Percentiles rank a stretch among this genome's conserved stretches.
Conservation (phyloP, 2,329 filamentous ascomycete genomes). For the Geoglossum cookeanum region DNA sequence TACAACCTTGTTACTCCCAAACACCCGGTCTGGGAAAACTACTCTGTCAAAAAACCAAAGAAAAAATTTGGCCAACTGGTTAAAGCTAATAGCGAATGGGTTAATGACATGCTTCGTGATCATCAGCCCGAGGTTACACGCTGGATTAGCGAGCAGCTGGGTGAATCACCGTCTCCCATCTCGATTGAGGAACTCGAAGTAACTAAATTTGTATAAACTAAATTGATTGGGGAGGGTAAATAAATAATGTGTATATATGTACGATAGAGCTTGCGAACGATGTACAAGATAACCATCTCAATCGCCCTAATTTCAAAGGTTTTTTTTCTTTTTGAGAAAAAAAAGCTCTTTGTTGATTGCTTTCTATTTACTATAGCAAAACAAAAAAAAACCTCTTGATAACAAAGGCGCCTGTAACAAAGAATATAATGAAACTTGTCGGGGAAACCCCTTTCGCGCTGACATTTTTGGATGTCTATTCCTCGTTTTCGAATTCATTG, state of each 20-base stretch:
- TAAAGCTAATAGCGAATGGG: background rate
- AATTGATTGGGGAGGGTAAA: too few species aligned
- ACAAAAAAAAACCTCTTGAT: too few species aligned
- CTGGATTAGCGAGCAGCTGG: background rate
- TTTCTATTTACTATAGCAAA: too few species aligned
- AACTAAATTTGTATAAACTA: background rate
- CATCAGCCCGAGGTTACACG: conserved; percentile 1
- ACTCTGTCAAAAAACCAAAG: background rate
- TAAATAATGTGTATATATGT: too few species aligned
- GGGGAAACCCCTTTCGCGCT: too few species aligned
- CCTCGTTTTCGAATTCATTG: background rate
- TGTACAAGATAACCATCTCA: too few species aligned
- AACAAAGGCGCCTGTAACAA: too few species aligned
- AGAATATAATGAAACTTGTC: too few species aligned
- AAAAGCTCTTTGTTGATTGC: too few species aligned
- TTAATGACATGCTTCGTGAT: conserved; percentile 1
- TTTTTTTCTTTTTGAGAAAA: too few species aligned
- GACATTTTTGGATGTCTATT: background rate
- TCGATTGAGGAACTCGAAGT: background rate
- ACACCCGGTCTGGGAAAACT: background rate
- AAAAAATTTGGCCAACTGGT: conserved; percentile 1
- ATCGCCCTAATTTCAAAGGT: too few species aligned
- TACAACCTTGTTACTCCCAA: background rate
- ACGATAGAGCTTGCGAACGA: too few species aligned
- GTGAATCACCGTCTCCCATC: background rate